A percentile compares a stretch with the other conserved stretches of the same genome.
phyloP scores from a whole-genome alignment of 768 basidiomycete species.

The Boletellus ananiceps region DNA sequence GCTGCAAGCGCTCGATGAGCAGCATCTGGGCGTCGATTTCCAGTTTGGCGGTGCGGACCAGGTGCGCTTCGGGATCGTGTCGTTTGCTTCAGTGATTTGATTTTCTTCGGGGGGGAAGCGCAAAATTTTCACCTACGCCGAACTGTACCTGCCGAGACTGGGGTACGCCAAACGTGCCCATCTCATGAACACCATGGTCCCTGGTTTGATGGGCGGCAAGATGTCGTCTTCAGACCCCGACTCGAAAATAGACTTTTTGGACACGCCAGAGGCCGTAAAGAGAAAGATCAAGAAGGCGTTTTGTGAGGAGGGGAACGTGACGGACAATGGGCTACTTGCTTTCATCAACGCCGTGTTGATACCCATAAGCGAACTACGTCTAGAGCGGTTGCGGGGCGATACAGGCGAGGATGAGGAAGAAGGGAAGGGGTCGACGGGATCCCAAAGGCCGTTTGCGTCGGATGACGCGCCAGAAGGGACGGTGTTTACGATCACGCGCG shows the following conservation, averaged over 20 bases:
- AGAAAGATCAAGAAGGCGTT: conserved; percentile 91
- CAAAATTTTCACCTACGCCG: conserved; percentile 98
- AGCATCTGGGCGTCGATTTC: conserved; percentile 94
- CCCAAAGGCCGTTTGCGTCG: conserved; percentile 58
- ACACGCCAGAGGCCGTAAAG: conserved; percentile 74
- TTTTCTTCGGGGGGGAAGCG: conserved; percentile 46
- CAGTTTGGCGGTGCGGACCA: conserved; percentile 98
- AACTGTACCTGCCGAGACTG: conserved; percentile 88
- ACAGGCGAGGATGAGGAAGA: conserved; percentile 38
- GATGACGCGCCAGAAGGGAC: conserved; percentile 75
- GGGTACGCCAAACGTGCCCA: conserved; percentile 95
- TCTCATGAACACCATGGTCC: conserved; percentile 98
- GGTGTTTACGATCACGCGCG: conserved; percentile 73
- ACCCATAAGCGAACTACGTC: conserved; percentile 73
- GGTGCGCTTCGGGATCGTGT: conserved; percentile 41
- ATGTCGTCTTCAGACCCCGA: conserved; percentile 99
- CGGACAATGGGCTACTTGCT: conserved; percentile 83
- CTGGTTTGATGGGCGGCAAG: conserved; percentile 89
- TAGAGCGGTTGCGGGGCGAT: conserved; percentile 51
- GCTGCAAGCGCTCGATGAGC: conserved; percentile 93
- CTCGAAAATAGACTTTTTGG: conserved; percentile 97
- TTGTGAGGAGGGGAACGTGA: conserved; percentile 87
- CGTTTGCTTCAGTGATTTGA: background rate
- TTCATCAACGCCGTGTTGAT: conserved; percentile 87
- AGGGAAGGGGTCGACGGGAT: conserved; percentile 43